Base-by-base conservation (phyloP, 345 rosid species). In the Rhodamnia argentea region DNA sequence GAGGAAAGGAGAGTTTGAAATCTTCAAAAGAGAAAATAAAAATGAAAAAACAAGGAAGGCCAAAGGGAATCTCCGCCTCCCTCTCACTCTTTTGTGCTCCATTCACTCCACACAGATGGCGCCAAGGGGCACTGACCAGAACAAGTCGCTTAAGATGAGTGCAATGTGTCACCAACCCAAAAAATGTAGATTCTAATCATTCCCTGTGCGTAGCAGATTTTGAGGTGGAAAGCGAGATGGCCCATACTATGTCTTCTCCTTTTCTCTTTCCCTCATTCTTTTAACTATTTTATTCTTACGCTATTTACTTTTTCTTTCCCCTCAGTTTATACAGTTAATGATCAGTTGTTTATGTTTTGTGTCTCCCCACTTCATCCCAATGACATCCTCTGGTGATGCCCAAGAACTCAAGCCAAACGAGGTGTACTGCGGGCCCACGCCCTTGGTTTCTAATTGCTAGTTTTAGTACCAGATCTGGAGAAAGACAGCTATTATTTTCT, bases 321-420 rank as follows among this genome's bases (percentile, higher is more conserved):
- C 83, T 52, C n/a, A 57, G 64, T 47, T 52, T 26, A 44, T 82
- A 47, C 50, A 26, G 81, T 75, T 52, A 84, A 74, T 24, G 59
- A 22, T 40, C 42, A 86, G 70, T 86, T 84, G 56, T 75, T 58
- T 64, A 60, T 7, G 85, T 84, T 82, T 74, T 15, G 84, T 84
- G 90, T 85, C 92, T 84, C 87, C 87, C 85, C 78, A 87, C 57
- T 82, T 64, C 87, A 58, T 82, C 89, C 82, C 91, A 90, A 89
- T 86, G 92, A 85, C 91, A 91, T 59, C 55, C 84, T 86, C 74
- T 3, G 47, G 78, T 70, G 87, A 87, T 88, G 88, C 83, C 85
- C 82, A 83, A 40, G 16, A 2, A 18, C 47, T 70, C 47, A 32
- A 32, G 78, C 78, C 78, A 70, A 70, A 37, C 13, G 12, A 70